Evolutionary conservation across 2,329 filamentous ascomycete genomes (phyloP), one percentile per base, ranked within the genome.

Genomic region (Didymellaceae sp.): DNA sequence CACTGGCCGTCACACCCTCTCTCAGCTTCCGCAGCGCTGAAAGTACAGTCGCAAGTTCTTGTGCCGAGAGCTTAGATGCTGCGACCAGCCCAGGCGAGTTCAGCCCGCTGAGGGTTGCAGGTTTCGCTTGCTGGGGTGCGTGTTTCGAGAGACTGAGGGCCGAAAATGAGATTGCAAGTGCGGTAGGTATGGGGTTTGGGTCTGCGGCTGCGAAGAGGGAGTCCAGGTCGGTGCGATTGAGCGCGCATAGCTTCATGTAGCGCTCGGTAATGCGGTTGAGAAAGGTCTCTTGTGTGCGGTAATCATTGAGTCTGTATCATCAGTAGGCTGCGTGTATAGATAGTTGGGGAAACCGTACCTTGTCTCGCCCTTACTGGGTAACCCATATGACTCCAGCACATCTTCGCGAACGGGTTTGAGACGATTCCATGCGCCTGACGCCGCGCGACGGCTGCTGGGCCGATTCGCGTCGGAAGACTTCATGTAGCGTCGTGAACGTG

Each of bases 351-450:
- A 6, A 3, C 1, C 1, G 43, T 78, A 93, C 91, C 89, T 87
- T 38, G 82, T 89, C 73, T 97, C 93, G 43, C 93, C 93, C 69
- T 96, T 97, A 2, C 91, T 96, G 4, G 90, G 90, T 58, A 96
- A 81, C 1, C 93, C 92, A 60, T 95, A 88, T 53, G 80, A 82
- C 62, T 95, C 89, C 21, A 97, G 78, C 11, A 89, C 84, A 71
- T 97, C 91, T 49, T 85, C 77, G 34, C 87, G 84, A 53, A 87
- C 82, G 10, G 89, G 87, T 71, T 88, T 91, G 57, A 95, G 77
- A 57, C 71, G 68, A 44, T 67, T 67, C 71, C 70, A 74, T 31
- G 70, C 70, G 34, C 71, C 68, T 20, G 71, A 74, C 30, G 71
- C 70, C 14, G 66, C 71, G 35, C 72, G 70, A 45, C 68, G 68